phyloP scores from a whole-genome alignment of 2,329 filamentous ascomycete species.

The Diaporthe ampelina region DNA sequence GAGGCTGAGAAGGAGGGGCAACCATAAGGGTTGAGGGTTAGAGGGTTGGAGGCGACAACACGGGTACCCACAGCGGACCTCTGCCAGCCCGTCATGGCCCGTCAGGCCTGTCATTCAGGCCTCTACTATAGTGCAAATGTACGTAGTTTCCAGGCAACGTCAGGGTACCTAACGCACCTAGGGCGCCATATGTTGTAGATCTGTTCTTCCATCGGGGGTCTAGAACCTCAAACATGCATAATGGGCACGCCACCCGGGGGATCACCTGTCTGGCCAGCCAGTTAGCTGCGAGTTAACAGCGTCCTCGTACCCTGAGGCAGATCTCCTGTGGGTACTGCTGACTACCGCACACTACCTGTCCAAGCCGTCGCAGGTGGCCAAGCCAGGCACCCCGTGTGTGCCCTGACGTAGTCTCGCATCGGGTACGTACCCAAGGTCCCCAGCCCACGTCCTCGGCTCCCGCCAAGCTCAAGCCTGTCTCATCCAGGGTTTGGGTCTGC shows the following conservation, averaged over 20 bases:
- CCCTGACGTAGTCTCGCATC: constrained; percentile 18
- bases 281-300: background rate
- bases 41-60: background rate
- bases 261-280: background rate
- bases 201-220: constrained; percentile 4
- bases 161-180: too few relatives aligned
- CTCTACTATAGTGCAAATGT: too few relatives aligned
- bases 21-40: background rate
- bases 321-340: too few relatives aligned
- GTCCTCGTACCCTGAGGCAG: too few relatives aligned
- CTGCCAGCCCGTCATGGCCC: background rate
- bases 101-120: too few relatives aligned
- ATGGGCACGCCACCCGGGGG: constrained; percentile 1
- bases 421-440: background rate
- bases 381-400: background rate
- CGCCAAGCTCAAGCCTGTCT: background rate
- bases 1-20: too few relatives aligned
- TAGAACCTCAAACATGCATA: constrained; percentile 4
- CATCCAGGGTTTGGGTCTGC: background rate
- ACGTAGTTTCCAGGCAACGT: too few relatives aligned
- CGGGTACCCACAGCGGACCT: background rate
- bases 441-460: too few relatives aligned
- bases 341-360: too few relatives aligned
- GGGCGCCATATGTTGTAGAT: background rate
- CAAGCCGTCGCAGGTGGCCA: background rate